Evolutionary conservation across 768 basidiomycete genomes (phyloP), one percentile per base, ranked within the genome.

Genomic region (Mycena belliarum): DNA sequence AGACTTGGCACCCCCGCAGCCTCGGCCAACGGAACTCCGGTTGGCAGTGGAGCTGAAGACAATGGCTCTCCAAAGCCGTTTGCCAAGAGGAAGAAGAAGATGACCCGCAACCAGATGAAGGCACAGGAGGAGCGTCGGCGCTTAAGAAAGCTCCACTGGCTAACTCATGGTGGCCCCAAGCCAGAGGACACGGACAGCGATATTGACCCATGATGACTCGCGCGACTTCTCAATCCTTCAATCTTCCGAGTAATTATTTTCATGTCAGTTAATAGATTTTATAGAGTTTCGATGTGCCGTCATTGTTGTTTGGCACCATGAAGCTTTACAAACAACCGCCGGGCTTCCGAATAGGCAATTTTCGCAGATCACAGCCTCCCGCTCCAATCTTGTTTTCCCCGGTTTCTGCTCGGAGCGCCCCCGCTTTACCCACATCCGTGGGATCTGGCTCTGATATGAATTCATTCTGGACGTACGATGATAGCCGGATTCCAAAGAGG

Each of bases 21-120:
- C 14, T 94, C 93, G 12, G 81, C 76, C 6, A 75, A 79, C 50
- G 91, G 76, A 20, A 95, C 95, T 3, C 91, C 91, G 50, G 87
- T 82, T 42, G 89, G 74, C 24, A 92, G 89, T 67, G 92, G 89
- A n/a, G 83, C 79, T 42, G 91, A 93, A 69, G 87, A 85, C 51
- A 73, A 71, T 50, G 74, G 68, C 18, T 70, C 73, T 49, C 70
- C 69, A 12, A 79, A 76, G 25, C 66, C 70, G n/a, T n/a, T n/a
- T 38, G 68, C 76, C 49, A 87, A 79, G 75, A 93, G 89, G 80
- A 95, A 95, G 80, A 96, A 96, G 81, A 96, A 94, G 77, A 37
- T 80, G 70, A 93, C 91, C n/a, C 82, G 91, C 46, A 94, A 94
- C 73, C 91, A 96, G 71, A 24, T 88, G 61, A 98, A 98, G 73